Evolutionary conservation across 225 moss, liverwort and hornwort genomes (phyloP), one percentile per base, ranked within the genome.

Genomic region (Lunularia cruciata): DNA sequence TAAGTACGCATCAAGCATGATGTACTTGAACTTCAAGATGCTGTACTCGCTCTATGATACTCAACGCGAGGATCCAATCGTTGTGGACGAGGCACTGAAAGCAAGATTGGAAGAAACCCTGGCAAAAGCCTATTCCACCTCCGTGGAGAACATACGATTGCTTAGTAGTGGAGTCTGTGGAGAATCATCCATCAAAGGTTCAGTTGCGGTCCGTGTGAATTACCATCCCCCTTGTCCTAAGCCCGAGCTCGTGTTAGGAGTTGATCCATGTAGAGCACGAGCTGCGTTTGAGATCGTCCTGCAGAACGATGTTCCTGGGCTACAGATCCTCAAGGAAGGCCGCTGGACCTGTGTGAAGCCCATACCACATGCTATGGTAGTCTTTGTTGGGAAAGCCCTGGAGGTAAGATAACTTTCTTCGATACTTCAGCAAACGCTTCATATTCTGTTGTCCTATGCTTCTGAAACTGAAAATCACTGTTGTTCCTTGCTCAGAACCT

Each of bases 151-250:
- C 19, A n/a, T 47, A 12, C 15, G 25, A 43, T 19, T 31, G 19
- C 47, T 27, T 2, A 30, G 65, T 3, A 20, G 16, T 34, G 28
- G 20, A 30, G 46, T 31, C 26, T 20, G 23, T 28, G 67, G 26
- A 16, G 48, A 49, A 23, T 2, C 32, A 1, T 25, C 46, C 22
- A 22, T 62, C 31, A 36, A 33, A 16, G 58, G 19, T 18, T 15
- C 23, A 34, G 22, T 32, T n/a, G 60, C 57, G 23, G n/a, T 60
- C 38, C 35, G 66, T 48, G 47, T 31, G 22, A 36, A 60, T 27
- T 62, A 73, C 68, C 76, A 81, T 49, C 80, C 80, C n/a, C 76
- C 57, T 31, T 81, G 80, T 31, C 73, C 76, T 37, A 67, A 76
- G 51, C 75, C 80, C 6, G 69, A 69, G 42, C 68, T 73, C 2